These are phyloP conservation scores for Grigorovia humatica DNA, from an alignment of 805 yeast species.

Conservation along the genomic window DNA sequence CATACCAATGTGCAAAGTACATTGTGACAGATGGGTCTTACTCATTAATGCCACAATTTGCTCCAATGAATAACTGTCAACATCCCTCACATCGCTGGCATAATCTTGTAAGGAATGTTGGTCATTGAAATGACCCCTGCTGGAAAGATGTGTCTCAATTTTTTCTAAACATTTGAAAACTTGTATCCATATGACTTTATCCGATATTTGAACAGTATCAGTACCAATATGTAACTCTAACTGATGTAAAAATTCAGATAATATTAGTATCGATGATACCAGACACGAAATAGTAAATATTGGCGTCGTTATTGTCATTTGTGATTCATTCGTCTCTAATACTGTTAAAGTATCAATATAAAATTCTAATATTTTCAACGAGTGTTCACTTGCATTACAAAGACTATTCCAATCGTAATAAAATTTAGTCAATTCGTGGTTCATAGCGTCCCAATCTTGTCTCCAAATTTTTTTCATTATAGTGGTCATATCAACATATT, in stretches of 20 bases:
- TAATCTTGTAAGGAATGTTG: not conserved
- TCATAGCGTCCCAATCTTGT: constrained; percentile 63
- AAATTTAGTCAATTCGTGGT: constrained; percentile 36
- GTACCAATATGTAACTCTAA: constrained; percentile 32
- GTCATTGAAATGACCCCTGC: not conserved
- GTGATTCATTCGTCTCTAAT: constrained; percentile 30
- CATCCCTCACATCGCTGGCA: not conserved
- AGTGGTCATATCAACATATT: constrained; percentile 51
- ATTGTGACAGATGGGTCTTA: constrained; percentile 33
- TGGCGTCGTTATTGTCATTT: constrained; percentile 53
- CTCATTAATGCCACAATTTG: not conserved
- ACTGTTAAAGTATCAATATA: constrained; percentile 66
- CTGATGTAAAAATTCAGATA: constrained; percentile 51
- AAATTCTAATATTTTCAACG: constrained; percentile 49
- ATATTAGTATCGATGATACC: constrained; percentile 42
- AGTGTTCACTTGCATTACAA: constrained; percentile 49
- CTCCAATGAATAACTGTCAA: not conserved
- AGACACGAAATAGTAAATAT: constrained; percentile 65
- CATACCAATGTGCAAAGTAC: constrained; percentile 57
- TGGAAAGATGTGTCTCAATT: constrained; percentile 49
- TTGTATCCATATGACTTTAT: constrained; percentile 54
- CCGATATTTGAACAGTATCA: constrained; percentile 33
- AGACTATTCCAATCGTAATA: constrained; percentile 49
- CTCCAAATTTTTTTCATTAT: constrained; percentile 48
- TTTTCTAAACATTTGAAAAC: constrained; percentile 50